These are phyloP conservation scores for Populus hybrid DNA, from an alignment of 441 rosid genomes.

Conservation along the genomic window DNA sequence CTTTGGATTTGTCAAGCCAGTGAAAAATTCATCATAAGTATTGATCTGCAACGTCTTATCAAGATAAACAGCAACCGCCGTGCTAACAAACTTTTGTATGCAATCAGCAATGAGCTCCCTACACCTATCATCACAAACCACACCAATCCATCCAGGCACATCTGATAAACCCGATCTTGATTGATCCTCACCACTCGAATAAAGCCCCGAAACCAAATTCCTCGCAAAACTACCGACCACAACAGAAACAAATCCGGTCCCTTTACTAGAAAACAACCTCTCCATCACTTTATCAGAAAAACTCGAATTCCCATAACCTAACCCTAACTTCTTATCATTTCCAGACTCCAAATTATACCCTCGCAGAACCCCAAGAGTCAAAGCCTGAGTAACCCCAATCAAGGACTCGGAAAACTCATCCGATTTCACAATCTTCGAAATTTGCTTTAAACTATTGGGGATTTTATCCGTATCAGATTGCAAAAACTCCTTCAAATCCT, in stretches of 20 bases:
- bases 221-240: slow-evolving; percentile 86
- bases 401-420: slow-evolving; percentile 58
- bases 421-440: slow-evolving; percentile 63
- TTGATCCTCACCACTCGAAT: slow-evolving; percentile 28
- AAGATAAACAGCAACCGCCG: slow-evolving; percentile 75
- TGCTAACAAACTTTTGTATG: slow-evolving; percentile 73
- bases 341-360: slow-evolving; percentile 40
- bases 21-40: slow-evolving; percentile 67
- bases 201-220: slow-evolving; percentile 78
- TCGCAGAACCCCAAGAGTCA: slow-evolving; percentile 56
- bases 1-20: slow-evolving; percentile 77
- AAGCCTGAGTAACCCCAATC: slow-evolving; percentile 51
- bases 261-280: slow-evolving; percentile 57
- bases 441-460: slow-evolving; percentile 82
- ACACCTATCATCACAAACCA: slow-evolving; percentile 49
- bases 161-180: slow-evolving; percentile 26
- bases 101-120: slow-evolving; percentile 73
- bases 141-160: slow-evolving; percentile 53
- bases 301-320: slow-evolving; percentile 27
- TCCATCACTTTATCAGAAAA: slow-evolving; percentile 60
- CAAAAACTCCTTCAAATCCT: slow-evolving; percentile 66
- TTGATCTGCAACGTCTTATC: slow-evolving; percentile 84
- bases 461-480: slow-evolving; percentile 72
- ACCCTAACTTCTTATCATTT: slow-evolving; percentile 11
- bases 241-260: slow-evolving; percentile 74